Evolutionary conservation across 768 basidiomycete genomes (phyloP), one percentile per base, ranked within the genome.

Genomic region (Leccinum subgranulosum): DNA sequence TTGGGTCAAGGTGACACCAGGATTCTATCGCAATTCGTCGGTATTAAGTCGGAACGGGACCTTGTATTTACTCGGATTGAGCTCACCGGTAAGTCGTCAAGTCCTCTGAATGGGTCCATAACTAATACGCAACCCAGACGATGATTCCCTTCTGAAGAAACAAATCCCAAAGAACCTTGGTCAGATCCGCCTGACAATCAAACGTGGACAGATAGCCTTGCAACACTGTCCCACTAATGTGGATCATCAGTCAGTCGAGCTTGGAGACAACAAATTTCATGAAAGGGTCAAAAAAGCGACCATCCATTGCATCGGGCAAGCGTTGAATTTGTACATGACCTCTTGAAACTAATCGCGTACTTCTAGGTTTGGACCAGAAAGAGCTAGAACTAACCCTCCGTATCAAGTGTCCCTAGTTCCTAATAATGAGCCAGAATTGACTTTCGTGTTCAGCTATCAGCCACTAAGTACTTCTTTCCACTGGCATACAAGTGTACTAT

Each of bases 71-170:
- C 43, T 14, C 43, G 43, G 12, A 14, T 45, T 21, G 19, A 45
- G 21, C 43, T 45, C 4, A 45, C 19, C 43, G 43, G 43, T 45
- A 21, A 12, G 43, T 45, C 10, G 6, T 17, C 5, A 21, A 21
- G 10, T 11, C 43, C 0, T 45, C 6, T 21, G 43, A 34, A 29
- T 25, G n/a, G 49, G 2, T 33, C 19, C 11, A 31, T 19, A 34
- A 28, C 15, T 36, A 7, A 50, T 45, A 47, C 39, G 9, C 36
- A 27, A 39, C 8, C 36, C 43, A 69, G 66, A 69, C 25, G 68
- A 67, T 6, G 68, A 65, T 49, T 57, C 54, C 8, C 54, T 64
- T 48, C 39, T 63, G 25, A 47, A 57, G 6, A 49, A 58, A 39
- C n/a, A 41, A 19, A 27, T 46, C 8, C 48, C 59, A 11, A 58